These are phyloP conservation scores for Chlorella sp. DNA, from an alignment of 139 green algal species.

Conservation along the genomic window DNA sequence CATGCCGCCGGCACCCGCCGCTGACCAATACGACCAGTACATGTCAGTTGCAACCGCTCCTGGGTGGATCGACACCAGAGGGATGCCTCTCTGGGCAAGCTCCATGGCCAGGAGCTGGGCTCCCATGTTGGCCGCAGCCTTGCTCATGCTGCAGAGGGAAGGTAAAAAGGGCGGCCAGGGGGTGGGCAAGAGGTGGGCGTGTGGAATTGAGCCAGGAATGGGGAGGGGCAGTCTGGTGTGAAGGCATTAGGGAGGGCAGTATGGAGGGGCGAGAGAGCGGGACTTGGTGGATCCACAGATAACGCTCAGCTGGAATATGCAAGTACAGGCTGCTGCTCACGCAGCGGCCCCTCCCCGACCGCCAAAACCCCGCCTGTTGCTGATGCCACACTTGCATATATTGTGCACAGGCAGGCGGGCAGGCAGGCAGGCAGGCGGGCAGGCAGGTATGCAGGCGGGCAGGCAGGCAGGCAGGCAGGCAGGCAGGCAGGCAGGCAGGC, in stretches of 20 bases:
- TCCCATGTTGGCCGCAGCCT: conserved; percentile 69
- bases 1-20: neutral
- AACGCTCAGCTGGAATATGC: no score
- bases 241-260: no score
- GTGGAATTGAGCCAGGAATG: neutral
- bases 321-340: no score
- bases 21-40: neutral
- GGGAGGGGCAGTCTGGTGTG: neutral
- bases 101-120: conserved; percentile 60
- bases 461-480: no score
- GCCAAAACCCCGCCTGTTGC: neutral
- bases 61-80: conserved; percentile 64
- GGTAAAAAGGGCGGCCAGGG: neutral
- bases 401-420: no score
- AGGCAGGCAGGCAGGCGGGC: no score
- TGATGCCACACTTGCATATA: conserved; percentile 36
- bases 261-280: no score
- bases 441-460: no score
- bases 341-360: no score
- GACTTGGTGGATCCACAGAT: no score
- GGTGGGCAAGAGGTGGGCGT: neutral
- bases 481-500: no score
- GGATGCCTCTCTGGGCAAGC: conserved; percentile 51
- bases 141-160: conserved; percentile 66
- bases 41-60: conserved; percentile 54